Percentiles rank a stretch among this genome's conserved stretches.
phyloP scores from a whole-genome alignment of 2,329 filamentous ascomycete species.

The Blastomyces silverae region DNA sequence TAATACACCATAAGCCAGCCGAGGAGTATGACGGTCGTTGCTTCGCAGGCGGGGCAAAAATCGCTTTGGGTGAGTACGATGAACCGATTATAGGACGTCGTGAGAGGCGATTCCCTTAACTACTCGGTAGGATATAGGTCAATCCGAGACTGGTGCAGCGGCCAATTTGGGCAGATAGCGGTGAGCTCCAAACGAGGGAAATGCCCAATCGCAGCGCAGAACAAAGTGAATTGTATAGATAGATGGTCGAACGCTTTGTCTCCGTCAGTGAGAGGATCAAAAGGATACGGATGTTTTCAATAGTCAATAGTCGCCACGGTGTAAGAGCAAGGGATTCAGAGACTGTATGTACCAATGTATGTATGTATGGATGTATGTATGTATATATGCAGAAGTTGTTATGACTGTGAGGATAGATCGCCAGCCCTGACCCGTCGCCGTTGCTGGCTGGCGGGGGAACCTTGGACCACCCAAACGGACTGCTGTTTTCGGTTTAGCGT shows the following conservation, averaged over 20 bases:
- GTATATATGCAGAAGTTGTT: no score
- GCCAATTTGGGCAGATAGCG: background rate
- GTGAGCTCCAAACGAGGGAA: background rate
- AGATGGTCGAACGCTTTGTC: no score
- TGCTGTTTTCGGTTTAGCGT: constrained; percentile 38
- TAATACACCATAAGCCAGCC: constrained; percentile 40
- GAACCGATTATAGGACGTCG: background rate
- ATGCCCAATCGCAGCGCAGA: background rate
- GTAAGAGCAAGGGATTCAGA: no score
- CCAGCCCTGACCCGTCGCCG: no score
- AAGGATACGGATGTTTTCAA: no score
- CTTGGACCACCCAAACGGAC: constrained; percentile 32
- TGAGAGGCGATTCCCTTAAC: background rate
- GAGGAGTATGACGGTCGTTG: background rate
- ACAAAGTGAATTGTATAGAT: background rate
- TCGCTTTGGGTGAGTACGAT: background rate
- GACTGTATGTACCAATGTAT: no score
- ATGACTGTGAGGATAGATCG: no score
- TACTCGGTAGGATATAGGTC: background rate
- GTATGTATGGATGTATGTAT: no score
- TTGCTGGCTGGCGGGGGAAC: constrained; percentile 19
- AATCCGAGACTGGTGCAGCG: background rate
- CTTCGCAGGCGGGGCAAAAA: background rate
- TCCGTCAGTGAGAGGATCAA: no score
- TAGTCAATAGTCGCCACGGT: no score